These are phyloP conservation scores for Guyanaporus albipodus DNA, from an alignment of 768 basidiomycete genomes.

Conservation along the genomic window DNA sequence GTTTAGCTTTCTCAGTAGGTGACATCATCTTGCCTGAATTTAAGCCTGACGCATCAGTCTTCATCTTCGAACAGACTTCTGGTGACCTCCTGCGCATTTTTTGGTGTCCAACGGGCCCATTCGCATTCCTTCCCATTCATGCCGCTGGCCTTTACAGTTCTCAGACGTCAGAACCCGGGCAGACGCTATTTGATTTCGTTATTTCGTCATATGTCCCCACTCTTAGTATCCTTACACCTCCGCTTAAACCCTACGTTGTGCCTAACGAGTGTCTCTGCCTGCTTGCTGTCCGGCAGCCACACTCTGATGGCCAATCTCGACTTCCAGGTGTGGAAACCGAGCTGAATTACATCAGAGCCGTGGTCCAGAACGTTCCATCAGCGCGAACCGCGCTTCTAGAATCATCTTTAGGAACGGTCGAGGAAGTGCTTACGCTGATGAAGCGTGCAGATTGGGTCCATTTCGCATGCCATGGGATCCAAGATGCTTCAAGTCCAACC, in stretches of 20 bases:
- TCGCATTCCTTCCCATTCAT: no score
- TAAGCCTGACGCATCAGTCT: no score
- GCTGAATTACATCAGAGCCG: conserved; percentile 21
- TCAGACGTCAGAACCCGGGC: background rate
- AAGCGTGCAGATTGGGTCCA: conserved; percentile 1
- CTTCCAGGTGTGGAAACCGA: conserved; percentile 13
- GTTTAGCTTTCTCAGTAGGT: background rate
- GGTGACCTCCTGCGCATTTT: background rate
- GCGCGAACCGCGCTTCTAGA: background rate
- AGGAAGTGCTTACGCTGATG: conserved; percentile 4
- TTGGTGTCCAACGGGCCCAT: no score
- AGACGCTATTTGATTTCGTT: background rate
- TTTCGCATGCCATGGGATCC: background rate
- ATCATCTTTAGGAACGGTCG: conserved; percentile 9
- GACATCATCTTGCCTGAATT: background rate
- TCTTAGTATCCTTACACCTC: conserved; percentile 14
- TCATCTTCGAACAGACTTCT: no score
- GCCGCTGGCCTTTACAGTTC: no score
- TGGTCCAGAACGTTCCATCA: background rate
- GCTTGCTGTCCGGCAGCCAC: conserved; percentile 10
- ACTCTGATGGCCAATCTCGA: conserved; percentile 6
- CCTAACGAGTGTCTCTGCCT: background rate
- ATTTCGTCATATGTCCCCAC: no score
- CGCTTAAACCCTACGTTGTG: background rate
- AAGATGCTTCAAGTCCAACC: background rate